Percentiles rank a stretch among this genome's conserved stretches.
Conservation (phyloP, 23 red algal genomes). For the Chondrus crispus region DNA sequence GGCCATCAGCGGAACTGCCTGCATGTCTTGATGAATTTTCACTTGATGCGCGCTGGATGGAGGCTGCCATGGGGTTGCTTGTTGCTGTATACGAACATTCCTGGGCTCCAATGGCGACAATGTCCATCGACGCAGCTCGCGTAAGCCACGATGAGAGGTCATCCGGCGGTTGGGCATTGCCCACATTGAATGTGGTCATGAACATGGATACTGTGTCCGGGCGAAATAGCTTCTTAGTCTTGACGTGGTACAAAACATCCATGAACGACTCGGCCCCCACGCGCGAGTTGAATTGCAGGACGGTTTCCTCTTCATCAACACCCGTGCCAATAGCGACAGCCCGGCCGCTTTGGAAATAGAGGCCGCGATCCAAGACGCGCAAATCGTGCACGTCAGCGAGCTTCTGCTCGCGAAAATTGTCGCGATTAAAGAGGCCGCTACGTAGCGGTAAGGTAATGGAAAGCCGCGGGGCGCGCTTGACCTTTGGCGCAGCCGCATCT, state of each 20-base stretch:
- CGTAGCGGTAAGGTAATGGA: neutral
- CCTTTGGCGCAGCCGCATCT: neutral
- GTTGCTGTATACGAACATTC: constrained; percentile 47
- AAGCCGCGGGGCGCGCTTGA: neutral
- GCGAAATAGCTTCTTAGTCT: neutral
- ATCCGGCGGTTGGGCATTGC: constrained; percentile 47
- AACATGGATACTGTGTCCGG: neutral
- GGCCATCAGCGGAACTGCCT: neutral
- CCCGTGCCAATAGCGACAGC: neutral
- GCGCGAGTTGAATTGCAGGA: constrained; percentile 18
- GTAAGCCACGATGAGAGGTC: constrained; percentile 41
- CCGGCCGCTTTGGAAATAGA: constrained; percentile 7
- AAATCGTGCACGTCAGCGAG: neutral
- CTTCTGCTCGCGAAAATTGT: neutral
- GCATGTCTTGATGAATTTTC: neutral
- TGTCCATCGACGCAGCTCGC: neutral
- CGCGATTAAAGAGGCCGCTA: neutral
- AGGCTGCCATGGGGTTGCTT: neutral
- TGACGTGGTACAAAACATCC: constrained; percentile 27
- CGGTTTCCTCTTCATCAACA: neutral
- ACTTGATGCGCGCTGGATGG: neutral
- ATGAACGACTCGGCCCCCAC: constrained; percentile 6
- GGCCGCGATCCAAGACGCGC: constrained; percentile 9
- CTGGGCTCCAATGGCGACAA: constrained; percentile 52
- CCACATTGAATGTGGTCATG: constrained; percentile 58